Evolutionary conservation across 2,329 filamentous ascomycete species (phyloP).

Genomic region (Lecanosticta acicola): DNA sequence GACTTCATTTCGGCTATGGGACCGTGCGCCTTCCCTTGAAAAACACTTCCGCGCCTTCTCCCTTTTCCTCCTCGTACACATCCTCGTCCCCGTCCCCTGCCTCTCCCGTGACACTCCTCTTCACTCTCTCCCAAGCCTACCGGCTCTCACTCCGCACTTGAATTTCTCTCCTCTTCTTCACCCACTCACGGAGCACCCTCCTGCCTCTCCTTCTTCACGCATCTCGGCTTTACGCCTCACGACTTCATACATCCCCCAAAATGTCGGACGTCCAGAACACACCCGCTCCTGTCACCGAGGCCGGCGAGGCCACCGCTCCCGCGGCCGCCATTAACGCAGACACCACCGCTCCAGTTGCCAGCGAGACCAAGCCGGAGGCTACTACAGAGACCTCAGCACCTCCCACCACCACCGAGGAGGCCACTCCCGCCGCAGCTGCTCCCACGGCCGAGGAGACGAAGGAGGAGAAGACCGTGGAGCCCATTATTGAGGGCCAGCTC

Average conservation of each 20-base stretch:
- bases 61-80: not conserved
- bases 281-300: constrained; percentile 13
- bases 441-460: constrained; percentile 38
- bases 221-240: constrained; percentile 3
- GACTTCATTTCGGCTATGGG: not conserved
- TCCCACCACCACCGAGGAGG: constrained; percentile 31
- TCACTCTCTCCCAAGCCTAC: not conserved
- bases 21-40: no score
- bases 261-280: constrained; percentile 27
- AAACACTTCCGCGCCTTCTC: not conserved
- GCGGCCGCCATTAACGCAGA: constrained; percentile 35
- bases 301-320: constrained; percentile 26
- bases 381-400: constrained; percentile 35
- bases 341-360: constrained; percentile 31
- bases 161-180: no score
- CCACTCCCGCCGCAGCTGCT: constrained; percentile 33
- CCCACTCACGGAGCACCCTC: not conserved
- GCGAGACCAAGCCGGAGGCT: constrained; percentile 26
- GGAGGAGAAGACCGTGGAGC: constrained; percentile 51
- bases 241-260: constrained; percentile 1
- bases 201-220: not conserved
- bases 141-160: not conserved
- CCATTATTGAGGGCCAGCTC: constrained; percentile 75
- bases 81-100: not conserved
- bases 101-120: not conserved